Evolutionary conservation across 1,139 yeast species (phyloP), one percentile per base, ranked within the genome.

Genomic region (Saccharomyces hybrid): DNA sequence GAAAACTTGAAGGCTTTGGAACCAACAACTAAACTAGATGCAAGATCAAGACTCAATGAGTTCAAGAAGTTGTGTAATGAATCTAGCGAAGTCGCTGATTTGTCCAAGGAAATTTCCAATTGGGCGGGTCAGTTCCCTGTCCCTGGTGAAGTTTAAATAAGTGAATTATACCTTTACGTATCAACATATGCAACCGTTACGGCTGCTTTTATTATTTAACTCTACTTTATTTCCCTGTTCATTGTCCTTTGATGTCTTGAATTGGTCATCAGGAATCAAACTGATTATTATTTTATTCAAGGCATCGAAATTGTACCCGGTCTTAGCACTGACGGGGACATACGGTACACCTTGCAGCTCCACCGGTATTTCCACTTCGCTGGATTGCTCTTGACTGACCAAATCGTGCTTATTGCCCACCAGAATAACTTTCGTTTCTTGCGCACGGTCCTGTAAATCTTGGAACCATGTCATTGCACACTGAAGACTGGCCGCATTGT

Each of bases 391-490:
- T 2, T 73, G 74, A 8, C 50, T 48, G 5, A 66, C 69, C 61
- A 91, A 73, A 74, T 91, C 98, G 0, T 80, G 66, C 68, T 89
- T 89, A 66, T 85, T 85, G 4, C 89, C 97, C 4, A 89, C 95
- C 41, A 89, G 73, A 4, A 90, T 86, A 63, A 89, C 86, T 46
- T 87, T 82, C 51, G 87, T 88, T 9, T 55, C 87, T 51, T 75
- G 80, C 2, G 96, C 93, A 68, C 90, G 96, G 61, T 85, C 83
- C 71, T 87, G 88, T 58, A 93, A 78, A 73, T 93, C 98, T 65
- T 87, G 86, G 54, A 93, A 87, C 99, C 99, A 95, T 47, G 89
- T 86, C 68, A 89, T 88, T 0, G 98, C 98, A 64, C 90, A 83
- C 52, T 79, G 81, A 58, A 91, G 77, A n/a, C 96, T 89, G 0